Conservation (phyloP, 78 protist genomes). For the Dictyostelium citrinum region DNA sequence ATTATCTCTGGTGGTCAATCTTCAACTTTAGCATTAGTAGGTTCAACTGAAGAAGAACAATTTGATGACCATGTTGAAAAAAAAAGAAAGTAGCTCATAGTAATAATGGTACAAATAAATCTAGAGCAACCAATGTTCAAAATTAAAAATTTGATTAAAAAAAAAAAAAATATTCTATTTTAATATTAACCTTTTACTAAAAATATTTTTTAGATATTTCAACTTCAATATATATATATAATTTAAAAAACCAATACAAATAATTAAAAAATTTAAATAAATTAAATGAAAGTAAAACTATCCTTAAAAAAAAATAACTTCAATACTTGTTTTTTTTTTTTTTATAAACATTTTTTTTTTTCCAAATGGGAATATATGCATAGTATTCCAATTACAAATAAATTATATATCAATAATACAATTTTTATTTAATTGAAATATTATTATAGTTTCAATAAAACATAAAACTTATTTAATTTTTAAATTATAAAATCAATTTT, state of each 20-base stretch:
- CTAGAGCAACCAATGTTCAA: neutral
- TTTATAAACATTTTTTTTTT: no score
- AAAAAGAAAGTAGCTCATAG: constrained; percentile 8
- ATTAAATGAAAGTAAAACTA: neutral
- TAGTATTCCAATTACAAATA: no score
- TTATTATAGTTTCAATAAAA: no score
- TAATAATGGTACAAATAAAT: neutral
- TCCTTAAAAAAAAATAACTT: no score
- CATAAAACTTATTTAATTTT: no score
- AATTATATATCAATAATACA: no score
- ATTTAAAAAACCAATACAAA: no score
- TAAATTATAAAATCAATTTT: no score
- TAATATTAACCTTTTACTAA: neutral
- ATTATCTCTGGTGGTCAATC: constrained; percentile 78
- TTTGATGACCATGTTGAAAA: constrained; percentile 41
- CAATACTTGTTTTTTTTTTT: no score
- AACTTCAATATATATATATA: no score
- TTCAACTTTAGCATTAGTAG: constrained; percentile 65
- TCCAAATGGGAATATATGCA: no score
- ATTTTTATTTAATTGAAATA: no score
- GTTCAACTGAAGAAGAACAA: constrained; percentile 78
- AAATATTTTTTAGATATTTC: neutral
- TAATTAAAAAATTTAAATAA: neutral
- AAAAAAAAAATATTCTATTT: neutral
- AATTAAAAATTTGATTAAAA: neutral